These are phyloP conservation scores for thale cress (Arabidopsis thaliana) DNA, from an alignment of 345 rosid genomes.

Conservation along the genomic window TAIR10.1 NC_003076.8:20876001-20876500, in stretches of 20 bases:
- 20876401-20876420: slow-evolving; percentile 48
- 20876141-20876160: slow-evolving; percentile 73
- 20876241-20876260: slow-evolving; percentile 61
- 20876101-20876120: slow-evolving; percentile 51
- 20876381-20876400: slow-evolving; percentile 51
- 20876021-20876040: slow-evolving; percentile 57
- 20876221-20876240: slow-evolving; percentile 88
- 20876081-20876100: slow-evolving; percentile 49
- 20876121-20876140: slow-evolving; percentile 66
- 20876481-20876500: slow-evolving; percentile 57
- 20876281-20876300: slow-evolving; percentile 69
- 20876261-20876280: slow-evolving; percentile 70
- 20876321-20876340: slow-evolving; percentile 54
- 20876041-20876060: slow-evolving; percentile 65
- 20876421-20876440: slow-evolving; percentile 46
- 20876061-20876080: slow-evolving; percentile 57
- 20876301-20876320: slow-evolving; percentile 72
- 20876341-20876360: slow-evolving; percentile 58
- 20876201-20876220: slow-evolving; percentile 73
- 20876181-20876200: slow-evolving; percentile 56
- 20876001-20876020: slow-evolving; percentile 62
- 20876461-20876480: slow-evolving; percentile 71
- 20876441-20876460: slow-evolving; percentile 57
- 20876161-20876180: slow-evolving; percentile 66
- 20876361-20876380: slow-evolving; percentile 59